phyloP scores from a whole-genome alignment of 2,329 filamentous ascomycete genomes.

The Xylaria sp. region DNA sequence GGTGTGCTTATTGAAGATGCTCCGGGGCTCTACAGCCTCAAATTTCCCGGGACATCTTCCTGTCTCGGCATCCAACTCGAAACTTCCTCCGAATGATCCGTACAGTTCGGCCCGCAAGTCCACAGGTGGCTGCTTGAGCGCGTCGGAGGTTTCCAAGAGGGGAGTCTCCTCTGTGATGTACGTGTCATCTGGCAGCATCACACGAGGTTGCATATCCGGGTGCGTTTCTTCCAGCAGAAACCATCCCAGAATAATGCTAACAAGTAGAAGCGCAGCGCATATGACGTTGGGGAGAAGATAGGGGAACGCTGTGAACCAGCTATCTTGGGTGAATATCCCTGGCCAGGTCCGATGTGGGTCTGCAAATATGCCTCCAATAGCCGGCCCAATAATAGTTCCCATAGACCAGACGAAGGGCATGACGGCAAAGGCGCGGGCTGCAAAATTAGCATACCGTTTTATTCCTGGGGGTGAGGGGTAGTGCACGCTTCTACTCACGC shows the following conservation, averaged over 20 bases:
- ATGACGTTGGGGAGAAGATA: conserved; percentile 91
- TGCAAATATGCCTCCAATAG: conserved; percentile 87
- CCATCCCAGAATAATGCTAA: conserved; percentile 84
- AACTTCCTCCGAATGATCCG: conserved; percentile 70
- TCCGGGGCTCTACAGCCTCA: conserved; percentile 52
- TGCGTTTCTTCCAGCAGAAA: conserved; percentile 89
- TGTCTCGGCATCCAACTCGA: conserved; percentile 59
- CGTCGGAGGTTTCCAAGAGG: conserved; percentile 78
- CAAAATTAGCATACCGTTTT: conserved; percentile 37
- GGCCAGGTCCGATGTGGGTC: conserved; percentile 81
- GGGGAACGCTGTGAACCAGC: conserved; percentile 81
- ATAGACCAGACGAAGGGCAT: conserved; percentile 97
- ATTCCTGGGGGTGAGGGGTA: neutral
- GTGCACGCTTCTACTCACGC: conserved; percentile 64
- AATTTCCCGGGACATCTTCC: conserved; percentile 41
- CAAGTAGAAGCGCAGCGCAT: conserved; percentile 77
- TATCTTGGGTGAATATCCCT: conserved; percentile 70
- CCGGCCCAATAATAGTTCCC: conserved; percentile 88
- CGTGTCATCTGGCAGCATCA: conserved; percentile 58
- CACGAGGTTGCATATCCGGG: conserved; percentile 76
- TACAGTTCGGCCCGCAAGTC: conserved; percentile 83
- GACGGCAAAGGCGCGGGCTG: conserved; percentile 84
- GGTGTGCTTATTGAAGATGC: conserved; percentile 69
- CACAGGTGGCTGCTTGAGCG: conserved; percentile 76
- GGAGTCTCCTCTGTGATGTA: conserved; percentile 75